Evolutionary conservation across 768 basidiomycete species (phyloP).

Genomic region (Suillus sp.): DNA sequence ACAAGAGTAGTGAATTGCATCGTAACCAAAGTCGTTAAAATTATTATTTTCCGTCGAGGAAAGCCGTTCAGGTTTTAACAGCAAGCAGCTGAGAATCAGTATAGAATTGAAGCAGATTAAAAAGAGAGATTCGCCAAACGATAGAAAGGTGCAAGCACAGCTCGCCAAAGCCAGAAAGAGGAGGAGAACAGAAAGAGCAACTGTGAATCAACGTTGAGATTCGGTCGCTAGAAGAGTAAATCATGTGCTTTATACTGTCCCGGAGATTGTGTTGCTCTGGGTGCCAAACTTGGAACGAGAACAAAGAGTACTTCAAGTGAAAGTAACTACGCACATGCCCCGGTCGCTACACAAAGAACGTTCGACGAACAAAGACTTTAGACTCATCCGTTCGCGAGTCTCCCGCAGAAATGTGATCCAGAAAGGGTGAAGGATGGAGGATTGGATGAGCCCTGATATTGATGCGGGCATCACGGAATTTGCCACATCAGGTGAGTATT

Average conservation of each 20-base stretch:
- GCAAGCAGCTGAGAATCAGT: conserved; percentile 12
- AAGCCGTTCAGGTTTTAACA: conserved; percentile 7
- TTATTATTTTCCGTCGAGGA: neutral
- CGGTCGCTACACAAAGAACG: neutral
- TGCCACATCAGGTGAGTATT: neutral
- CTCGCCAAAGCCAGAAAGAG: conserved; percentile 10
- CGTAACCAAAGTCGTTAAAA: neutral
- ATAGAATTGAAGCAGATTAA: neutral
- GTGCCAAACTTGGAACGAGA: conserved; percentile 8
- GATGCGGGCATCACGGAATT: neutral
- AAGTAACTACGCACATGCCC: neutral
- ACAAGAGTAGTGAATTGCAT: conserved; percentile 20
- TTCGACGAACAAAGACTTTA: neutral
- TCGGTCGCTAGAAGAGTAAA: neutral
- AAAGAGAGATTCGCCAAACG: conserved; percentile 10
- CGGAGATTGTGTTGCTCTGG: neutral
- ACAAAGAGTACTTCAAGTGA: conserved; percentile 7
- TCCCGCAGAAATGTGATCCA: neutral
- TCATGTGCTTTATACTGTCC: neutral
- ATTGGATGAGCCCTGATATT: neutral
- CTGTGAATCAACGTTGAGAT: neutral
- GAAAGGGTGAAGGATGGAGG: neutral
- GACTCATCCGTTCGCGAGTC: neutral
- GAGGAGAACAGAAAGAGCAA: conserved; percentile 4
- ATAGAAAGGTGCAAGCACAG: conserved; percentile 9